Conservation (phyloP, 2,329 filamentous ascomycete genomes). For the Penicillium sp. region DNA sequence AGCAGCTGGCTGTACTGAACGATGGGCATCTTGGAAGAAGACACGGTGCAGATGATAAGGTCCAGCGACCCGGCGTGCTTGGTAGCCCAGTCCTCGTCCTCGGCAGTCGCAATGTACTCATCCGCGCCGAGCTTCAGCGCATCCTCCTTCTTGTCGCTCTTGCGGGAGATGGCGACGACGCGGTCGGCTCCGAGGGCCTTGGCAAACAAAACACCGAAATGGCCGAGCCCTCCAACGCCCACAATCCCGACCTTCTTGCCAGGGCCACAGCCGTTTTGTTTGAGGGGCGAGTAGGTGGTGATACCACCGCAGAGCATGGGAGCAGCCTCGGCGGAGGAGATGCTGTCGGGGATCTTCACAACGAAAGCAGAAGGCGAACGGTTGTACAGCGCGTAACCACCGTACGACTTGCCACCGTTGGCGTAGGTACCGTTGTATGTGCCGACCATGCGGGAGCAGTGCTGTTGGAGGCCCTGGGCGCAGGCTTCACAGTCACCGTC, state of each 20-base stretch:
- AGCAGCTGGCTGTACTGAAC: constrained; percentile 15
- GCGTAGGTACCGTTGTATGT: constrained; percentile 29
- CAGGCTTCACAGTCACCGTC: constrained; percentile 51
- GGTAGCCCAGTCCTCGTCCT: constrained; percentile 50
- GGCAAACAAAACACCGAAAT: constrained; percentile 65
- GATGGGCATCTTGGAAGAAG: constrained; percentile 42
- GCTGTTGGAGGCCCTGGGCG: constrained; percentile 35
- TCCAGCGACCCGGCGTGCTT: constrained; percentile 48
- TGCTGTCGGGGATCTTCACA: constrained; percentile 50
- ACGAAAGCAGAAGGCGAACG: constrained; percentile 55
- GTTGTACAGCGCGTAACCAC: constrained; percentile 58
- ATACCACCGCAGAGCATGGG: constrained; percentile 74
- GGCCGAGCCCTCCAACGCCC: constrained; percentile 66
- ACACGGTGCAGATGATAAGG: constrained; percentile 54
- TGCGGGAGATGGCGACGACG: constrained; percentile 53
- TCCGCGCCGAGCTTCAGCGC: constrained; percentile 53
- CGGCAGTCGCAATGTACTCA: constrained; percentile 52
- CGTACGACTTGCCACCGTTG: constrained; percentile 59
- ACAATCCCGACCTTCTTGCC: constrained; percentile 66
- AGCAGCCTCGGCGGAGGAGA: constrained; percentile 50
- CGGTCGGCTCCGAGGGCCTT: constrained; percentile 60
- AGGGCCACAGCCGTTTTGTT: constrained; percentile 60
- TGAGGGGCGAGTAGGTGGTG: constrained; percentile 65
- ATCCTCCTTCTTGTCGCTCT: constrained; percentile 48
- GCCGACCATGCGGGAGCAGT: constrained; percentile 26